Base-by-base conservation (phyloP, 2,329 filamentous ascomycete genomes). In the Westerdykella aurantiaca region DNA sequence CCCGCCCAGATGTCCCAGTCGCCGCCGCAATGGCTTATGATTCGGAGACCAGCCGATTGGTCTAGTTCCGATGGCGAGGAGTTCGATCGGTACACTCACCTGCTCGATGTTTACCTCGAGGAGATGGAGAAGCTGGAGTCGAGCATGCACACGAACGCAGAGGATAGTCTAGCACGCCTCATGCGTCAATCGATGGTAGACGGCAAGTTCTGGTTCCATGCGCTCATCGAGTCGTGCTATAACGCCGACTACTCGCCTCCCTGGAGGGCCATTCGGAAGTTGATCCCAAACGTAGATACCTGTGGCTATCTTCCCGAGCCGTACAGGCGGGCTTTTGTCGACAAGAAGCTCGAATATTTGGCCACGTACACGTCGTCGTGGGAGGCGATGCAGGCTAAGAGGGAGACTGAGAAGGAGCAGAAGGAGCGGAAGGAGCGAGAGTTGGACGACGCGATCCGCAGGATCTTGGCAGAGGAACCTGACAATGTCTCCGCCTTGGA, bases 1-100 rank as follows among this genome's bases (percentile, higher is more conserved):
- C 56, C 56, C 12, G 34, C 34, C 31, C 45, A 60, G 34, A 45
- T 58, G 34, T 52, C 45, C 34, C 41, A 45, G 31, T 51, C 48
- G 11, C 41, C 55, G 18, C 55, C 54, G 35, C 45, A 29, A 37
- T 45, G 41, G 38, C 38, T 41, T 31, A 6, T 41, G 23, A 41
- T 41, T 31, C 12, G 18, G 22, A 41, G 17, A 29, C 38, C 38
- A 31, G 18, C 14, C 38, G 5, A 10, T 16, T 41, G 38, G 38
- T n/a, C 38, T 17, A 22, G 14, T 17, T 22, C 3, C 37, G 18
- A 38, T 22, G 37, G 37, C 18, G n/a, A 17, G 5, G 21, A n/a
- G 25, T 42, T 35, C 23, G 29, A 39, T 37, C 35, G 46, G 14
- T 45, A 45, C 31, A 42, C 39, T 10, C 33, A 37, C 16, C 40